These are phyloP conservation scores for Trichosporon faecale DNA, from an alignment of 1,284 basidiomycete species.

Conservation along the genomic window DNA sequence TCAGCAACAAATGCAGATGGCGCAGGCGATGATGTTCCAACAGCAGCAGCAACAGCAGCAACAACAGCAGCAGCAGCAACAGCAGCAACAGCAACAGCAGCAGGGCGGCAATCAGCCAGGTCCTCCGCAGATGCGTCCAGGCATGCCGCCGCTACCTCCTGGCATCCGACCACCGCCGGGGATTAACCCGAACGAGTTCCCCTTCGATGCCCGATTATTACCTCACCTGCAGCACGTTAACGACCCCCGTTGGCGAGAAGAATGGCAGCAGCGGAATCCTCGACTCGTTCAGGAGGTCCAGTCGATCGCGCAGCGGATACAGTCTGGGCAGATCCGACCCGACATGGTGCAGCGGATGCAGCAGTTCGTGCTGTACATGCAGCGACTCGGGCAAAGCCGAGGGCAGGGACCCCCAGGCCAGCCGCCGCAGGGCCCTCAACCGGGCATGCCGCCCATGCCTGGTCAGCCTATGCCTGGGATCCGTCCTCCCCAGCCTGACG, in stretches of 20 bases:
- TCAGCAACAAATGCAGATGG: slow-evolving; percentile 40
- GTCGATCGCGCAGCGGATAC: slow-evolving; percentile 26
- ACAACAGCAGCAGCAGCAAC: slow-evolving; percentile 21
- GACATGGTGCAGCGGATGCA: slow-evolving; percentile 45
- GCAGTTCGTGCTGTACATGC: slow-evolving; percentile 30
- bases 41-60: slow-evolving; percentile 27
- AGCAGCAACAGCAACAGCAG: slow-evolving; percentile 15
- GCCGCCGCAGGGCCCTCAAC: slow-evolving; percentile 17
- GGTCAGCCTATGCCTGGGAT: neutral
- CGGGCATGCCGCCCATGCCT: neutral
- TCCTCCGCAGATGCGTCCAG: slow-evolving; percentile 15
- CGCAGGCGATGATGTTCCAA: slow-evolving; percentile 33
- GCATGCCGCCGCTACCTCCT: slow-evolving; percentile 15
- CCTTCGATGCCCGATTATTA: slow-evolving; percentile 43
- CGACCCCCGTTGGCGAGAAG: slow-evolving; percentile 36
- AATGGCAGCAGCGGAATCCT: slow-evolving; percentile 39
- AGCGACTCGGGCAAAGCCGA: slow-evolving; percentile 10
- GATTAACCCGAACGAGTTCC: slow-evolving; percentile 38
- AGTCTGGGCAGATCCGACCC: slow-evolving; percentile 29
- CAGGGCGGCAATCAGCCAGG: neutral
- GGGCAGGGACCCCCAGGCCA: neutral
- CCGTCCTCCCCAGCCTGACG: slow-evolving; percentile 4
- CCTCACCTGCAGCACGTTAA: slow-evolving; percentile 29
- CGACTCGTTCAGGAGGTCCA: slow-evolving; percentile 26
- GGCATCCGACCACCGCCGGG: slow-evolving; percentile 18